A percentile compares a stretch with the other conserved stretches of the same genome.
phyloP scores from a whole-genome alignment of 169 alveolate genomes.

The Theileria parva region DNA sequence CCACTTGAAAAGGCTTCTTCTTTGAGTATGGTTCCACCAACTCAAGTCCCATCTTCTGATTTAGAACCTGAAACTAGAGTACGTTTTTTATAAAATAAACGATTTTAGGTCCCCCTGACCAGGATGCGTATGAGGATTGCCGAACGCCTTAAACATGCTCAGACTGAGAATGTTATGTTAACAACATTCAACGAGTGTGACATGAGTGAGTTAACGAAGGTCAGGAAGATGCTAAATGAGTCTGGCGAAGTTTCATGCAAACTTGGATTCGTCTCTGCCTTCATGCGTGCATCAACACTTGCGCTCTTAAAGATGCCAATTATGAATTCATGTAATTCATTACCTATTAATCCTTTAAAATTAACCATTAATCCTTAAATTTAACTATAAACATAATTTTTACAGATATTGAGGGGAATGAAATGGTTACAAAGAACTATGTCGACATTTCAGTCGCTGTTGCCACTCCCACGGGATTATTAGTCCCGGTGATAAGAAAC shows the following conservation, averaged over 20 bases:
- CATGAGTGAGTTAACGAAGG: conserved; percentile 78
- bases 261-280: conserved; percentile 83
- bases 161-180: conserved; percentile 88
- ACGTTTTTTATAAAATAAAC: not conserved
- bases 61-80: conserved; percentile 58
- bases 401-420: conserved; percentile 78
- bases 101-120: conserved; percentile 81
- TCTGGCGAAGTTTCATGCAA: conserved; percentile 72
- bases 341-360: not conserved
- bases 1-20: not conserved
- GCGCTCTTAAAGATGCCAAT: conserved; percentile 81
- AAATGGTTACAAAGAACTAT: conserved; percentile 88
- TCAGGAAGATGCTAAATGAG: conserved; percentile 76
- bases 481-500: conserved; percentile 93
- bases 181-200: conserved; percentile 91
- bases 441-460: conserved; percentile 95
- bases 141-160: conserved; percentile 90
- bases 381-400: not conserved
- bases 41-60: conserved; percentile 6
- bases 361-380: not conserved
- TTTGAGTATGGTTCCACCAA: conserved; percentile 15
- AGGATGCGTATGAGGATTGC: conserved; percentile 90
- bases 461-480: conserved; percentile 94
- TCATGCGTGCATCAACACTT: conserved; percentile 79
- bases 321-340: conserved; percentile 74